phyloP scores from a whole-genome alignment of 192 early-diverging fungal genomes.

The Chytriomyces sp. region DNA sequence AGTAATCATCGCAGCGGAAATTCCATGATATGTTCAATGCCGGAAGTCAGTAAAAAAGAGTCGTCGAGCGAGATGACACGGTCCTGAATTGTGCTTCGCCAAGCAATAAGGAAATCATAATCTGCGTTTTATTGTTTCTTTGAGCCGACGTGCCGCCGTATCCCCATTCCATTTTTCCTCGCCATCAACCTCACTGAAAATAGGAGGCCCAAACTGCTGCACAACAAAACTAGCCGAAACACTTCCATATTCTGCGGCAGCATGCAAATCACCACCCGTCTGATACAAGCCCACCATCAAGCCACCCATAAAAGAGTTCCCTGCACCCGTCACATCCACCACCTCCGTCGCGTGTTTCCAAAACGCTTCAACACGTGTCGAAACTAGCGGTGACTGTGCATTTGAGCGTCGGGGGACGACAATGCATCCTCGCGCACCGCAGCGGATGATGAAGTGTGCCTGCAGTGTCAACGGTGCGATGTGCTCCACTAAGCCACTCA shows the following conservation, averaged over 20 bases:
- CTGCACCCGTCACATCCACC: slow-evolving; percentile 30
- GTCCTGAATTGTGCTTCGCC: no score
- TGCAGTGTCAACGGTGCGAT: background rate
- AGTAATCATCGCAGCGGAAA: no score
- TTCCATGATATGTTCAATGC: no score
- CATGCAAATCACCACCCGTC: background rate
- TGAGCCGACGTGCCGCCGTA: background rate
- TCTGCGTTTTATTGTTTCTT: no score
- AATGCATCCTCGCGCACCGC: slow-evolving; percentile 9
- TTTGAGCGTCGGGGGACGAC: background rate
- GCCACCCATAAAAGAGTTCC: slow-evolving; percentile 31
- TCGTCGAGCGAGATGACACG: no score
- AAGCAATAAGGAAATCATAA: no score
- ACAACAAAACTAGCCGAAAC: slow-evolving; percentile 22
- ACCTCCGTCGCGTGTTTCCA: slow-evolving; percentile 3
- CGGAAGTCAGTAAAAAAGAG: no score
- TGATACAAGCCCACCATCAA: slow-evolving; percentile 26
- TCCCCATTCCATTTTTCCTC: slow-evolving; percentile 15
- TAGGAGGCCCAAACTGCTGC: slow-evolving; percentile 9
- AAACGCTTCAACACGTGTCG: slow-evolving; percentile 14
- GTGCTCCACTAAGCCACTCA: background rate
- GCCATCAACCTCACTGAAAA: background rate
- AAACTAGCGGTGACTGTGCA: background rate
- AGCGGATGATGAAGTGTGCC: background rate
- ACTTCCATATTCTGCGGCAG: slow-evolving; percentile 6